A percentile compares a stretch with the other conserved stretches of the same genome.
These are phyloP conservation scores for Lepidium campestre DNA, from an alignment of 441 rosid species.

Conservation along the genomic window DNA sequence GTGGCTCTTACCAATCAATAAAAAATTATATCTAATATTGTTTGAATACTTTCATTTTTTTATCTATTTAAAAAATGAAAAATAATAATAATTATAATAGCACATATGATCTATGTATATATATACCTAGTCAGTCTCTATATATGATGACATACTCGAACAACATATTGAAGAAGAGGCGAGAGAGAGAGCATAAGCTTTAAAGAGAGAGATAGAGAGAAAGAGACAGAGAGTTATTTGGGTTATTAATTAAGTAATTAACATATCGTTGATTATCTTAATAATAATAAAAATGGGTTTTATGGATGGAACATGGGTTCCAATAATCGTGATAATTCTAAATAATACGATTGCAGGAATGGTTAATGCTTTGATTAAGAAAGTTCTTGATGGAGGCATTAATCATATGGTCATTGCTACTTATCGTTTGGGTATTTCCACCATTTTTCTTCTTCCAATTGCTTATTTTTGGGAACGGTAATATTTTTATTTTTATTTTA, in stretches of 20 bases:
- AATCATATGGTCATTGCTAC: constrained; percentile 48
- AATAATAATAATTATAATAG: no score
- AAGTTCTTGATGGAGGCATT: constrained; percentile 43
- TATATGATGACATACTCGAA: constrained; percentile 8
- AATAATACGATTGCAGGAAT: constrained; percentile 32
- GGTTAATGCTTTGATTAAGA: constrained; percentile 44
- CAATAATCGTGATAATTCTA: constrained; percentile 28
- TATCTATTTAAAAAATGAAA: background rate
- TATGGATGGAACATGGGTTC: constrained; percentile 35
- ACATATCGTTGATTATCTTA: background rate
- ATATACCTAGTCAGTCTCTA: background rate
- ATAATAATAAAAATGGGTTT: constrained; percentile 18
- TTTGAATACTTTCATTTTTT: background rate
- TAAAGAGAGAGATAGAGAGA: background rate
- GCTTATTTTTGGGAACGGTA: no score
- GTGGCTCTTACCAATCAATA: no score
- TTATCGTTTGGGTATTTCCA: constrained; percentile 41
- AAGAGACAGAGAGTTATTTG: background rate
- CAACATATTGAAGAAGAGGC: background rate
- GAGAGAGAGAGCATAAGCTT: background rate
- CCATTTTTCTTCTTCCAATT: constrained; percentile 33
- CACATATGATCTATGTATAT: background rate
- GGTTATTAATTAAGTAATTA: background rate
- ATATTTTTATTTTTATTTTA: no score
- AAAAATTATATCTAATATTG: background rate